Evolutionary conservation across 2,329 filamentous ascomycete species (phyloP).

Genomic region (Cladophialophora carrionii): DNA sequence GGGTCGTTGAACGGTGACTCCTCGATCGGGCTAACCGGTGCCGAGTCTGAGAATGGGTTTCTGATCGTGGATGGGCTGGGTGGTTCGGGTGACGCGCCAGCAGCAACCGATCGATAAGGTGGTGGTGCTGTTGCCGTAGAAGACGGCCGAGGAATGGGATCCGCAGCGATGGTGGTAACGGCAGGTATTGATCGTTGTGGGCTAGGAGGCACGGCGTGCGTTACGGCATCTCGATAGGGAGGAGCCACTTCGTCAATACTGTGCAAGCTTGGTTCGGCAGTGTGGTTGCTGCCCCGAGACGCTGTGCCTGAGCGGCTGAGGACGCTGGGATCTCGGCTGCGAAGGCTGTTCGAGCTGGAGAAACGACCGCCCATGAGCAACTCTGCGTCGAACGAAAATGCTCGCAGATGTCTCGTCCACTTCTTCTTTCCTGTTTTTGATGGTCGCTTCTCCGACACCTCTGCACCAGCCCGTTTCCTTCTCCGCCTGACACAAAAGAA

Average conservation of each 20-base stretch:
- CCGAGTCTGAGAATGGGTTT: constrained; percentile 36
- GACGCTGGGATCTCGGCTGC: constrained; percentile 36
- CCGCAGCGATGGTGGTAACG: constrained; percentile 18
- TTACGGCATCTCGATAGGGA: constrained; percentile 37
- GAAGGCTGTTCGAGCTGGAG: constrained; percentile 38
- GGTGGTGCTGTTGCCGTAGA: constrained; percentile 38
- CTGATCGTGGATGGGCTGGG: constrained; percentile 19
- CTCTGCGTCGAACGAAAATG: constrained; percentile 39
- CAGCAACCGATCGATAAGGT: constrained; percentile 30
- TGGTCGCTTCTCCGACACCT: constrained; percentile 30
- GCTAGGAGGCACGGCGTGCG: constrained; percentile 25
- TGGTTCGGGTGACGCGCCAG: constrained; percentile 10
- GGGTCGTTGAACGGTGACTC: constrained; percentile 38
- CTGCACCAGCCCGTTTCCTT: constrained; percentile 22
- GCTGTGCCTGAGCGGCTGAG: constrained; percentile 24
- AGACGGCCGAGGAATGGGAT: constrained; percentile 32
- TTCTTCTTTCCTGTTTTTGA: constrained; percentile 36
- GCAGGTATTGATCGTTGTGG: constrained; percentile 18
- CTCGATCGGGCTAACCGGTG: constrained; percentile 36
- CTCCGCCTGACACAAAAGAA: constrained; percentile 36
- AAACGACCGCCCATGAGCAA: constrained; percentile 38
- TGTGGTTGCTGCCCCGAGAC: constrained; percentile 25
- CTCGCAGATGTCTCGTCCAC: constrained; percentile 37
- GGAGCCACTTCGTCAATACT: constrained; percentile 39
- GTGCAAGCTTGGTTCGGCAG: constrained; percentile 33